Percentiles rank a stretch among this genome's conserved stretches.
Conservation (phyloP, 768 basidiomycete genomes). For the Tricholoma hemisulphureum region DNA sequence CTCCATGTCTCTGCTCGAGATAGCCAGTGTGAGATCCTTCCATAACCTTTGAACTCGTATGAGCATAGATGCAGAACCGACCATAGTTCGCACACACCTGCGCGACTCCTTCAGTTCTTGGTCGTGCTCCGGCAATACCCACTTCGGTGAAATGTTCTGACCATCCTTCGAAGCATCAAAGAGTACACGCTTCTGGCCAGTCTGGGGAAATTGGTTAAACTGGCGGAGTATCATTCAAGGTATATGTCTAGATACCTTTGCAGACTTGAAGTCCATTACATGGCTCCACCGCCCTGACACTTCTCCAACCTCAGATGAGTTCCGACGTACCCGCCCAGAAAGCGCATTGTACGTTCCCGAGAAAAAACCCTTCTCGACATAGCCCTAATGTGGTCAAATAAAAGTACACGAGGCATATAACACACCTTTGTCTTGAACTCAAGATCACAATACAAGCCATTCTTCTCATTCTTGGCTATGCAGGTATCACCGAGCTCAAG, state of each 20-base stretch:
- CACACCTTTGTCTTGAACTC: constrained; percentile 97
- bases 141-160: constrained; percentile 72
- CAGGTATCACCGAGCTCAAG: constrained; percentile 92
- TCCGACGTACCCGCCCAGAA: constrained; percentile 71
- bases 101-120: constrained; percentile 92
- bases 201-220: constrained; percentile 36
- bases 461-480: constrained; percentile 77
- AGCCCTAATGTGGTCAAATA: neutral
- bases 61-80: constrained; percentile 1
- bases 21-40: constrained; percentile 81
- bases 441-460: constrained; percentile 72
- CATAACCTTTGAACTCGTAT: constrained; percentile 56
- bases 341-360: constrained; percentile 95
- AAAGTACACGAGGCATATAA: neutral
- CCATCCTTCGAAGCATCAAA: constrained; percentile 85
- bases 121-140: constrained; percentile 79
- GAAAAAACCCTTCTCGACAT: constrained; percentile 76
- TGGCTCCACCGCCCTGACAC: constrained; percentile 89
- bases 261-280: constrained; percentile 78
- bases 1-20: constrained; percentile 88
- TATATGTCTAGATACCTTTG: constrained; percentile 44
- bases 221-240: neutral
- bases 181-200: constrained; percentile 66
- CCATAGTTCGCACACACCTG: constrained; percentile 41
- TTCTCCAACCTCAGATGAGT: constrained; percentile 72